A percentile compares a stretch with the other conserved stretches of the same genome.
These are phyloP conservation scores for Fusarium chlamydosporum DNA, from an alignment of 2,329 filamentous ascomycete species.

Conservation along the genomic window DNA sequence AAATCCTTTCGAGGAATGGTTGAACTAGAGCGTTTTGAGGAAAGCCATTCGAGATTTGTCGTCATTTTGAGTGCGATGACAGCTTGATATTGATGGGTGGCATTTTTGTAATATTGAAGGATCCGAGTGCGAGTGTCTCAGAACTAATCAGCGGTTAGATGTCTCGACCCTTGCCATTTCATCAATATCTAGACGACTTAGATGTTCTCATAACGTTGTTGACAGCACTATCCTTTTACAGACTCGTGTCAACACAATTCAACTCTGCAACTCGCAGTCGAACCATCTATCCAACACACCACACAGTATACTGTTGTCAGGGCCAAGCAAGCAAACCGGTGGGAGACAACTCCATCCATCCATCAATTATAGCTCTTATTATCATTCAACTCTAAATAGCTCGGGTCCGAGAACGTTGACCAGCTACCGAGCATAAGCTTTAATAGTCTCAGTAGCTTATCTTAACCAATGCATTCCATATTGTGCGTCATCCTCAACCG, in stretches of 20 bases:
- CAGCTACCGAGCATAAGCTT: not conserved
- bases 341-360: not conserved
- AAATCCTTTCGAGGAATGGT: constrained; percentile 14
- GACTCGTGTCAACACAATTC: no score
- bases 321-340: no score
- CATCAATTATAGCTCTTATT: not conserved
- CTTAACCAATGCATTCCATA: not conserved
- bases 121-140: constrained; percentile 22
- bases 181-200: not conserved
- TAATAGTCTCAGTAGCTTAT: not conserved
- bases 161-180: not conserved
- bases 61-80: constrained; percentile 32
- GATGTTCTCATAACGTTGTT: no score
- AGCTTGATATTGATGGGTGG: constrained; percentile 23
- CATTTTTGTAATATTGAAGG: not conserved
- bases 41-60: constrained; percentile 32
- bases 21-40: constrained; percentile 23
- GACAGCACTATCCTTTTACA: no score
- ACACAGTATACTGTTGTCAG: no score
- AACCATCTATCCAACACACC: no score
- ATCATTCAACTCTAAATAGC: not conserved
- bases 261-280: no score
- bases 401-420: not conserved
- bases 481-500: not conserved
- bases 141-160: not conserved